These are phyloP conservation scores for Cyberlindnera veronae DNA, from an alignment of 805 yeast genomes.

Conservation along the genomic window DNA sequence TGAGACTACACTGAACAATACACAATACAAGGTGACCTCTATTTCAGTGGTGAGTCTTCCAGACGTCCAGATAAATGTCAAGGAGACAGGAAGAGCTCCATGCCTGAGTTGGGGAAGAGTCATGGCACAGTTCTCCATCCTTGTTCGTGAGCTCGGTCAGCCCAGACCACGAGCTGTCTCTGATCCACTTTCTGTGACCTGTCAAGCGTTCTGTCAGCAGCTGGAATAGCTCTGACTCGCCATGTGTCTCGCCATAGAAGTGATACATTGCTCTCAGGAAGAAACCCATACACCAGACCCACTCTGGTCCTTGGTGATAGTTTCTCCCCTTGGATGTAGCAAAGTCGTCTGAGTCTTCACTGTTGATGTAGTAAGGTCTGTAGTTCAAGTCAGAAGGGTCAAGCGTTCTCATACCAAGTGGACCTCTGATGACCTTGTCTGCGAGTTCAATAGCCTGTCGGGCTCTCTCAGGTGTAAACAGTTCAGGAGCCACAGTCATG, in stretches of 20 bases:
- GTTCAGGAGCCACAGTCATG: conserved; percentile 91
- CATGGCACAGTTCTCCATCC: conserved; percentile 75
- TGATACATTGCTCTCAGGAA: conserved; percentile 73
- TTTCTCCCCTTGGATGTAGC: conserved; percentile 94
- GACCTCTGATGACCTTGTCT: conserved; percentile 75
- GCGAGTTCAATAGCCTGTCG: conserved; percentile 64
- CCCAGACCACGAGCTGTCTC: conserved; percentile 87
- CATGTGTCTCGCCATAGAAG: conserved; percentile 40
- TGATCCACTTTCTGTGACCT: conserved; percentile 67
- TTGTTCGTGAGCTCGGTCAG: conserved; percentile 88
- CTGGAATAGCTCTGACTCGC: conserved; percentile 51
- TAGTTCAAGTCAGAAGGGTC: conserved; percentile 93
- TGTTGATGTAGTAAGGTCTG: conserved; percentile 81
- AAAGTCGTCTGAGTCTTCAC: conserved; percentile 80
- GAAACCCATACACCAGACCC: conserved; percentile 93
- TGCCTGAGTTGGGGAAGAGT: conserved; percentile 94
- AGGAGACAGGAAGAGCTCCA: conserved; percentile 90
- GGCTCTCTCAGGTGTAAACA: conserved; percentile 64
- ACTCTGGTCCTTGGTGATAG: conserved; percentile 98
- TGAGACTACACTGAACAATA: too few relatives aligned
- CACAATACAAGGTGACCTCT: too few relatives aligned
- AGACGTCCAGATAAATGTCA: conserved; percentile 71
- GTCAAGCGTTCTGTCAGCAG: conserved; percentile 57
- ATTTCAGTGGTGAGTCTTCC: conserved; percentile 28
- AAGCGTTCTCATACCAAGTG: conserved; percentile 85